These are phyloP conservation scores for Mycena venus DNA, from an alignment of 768 basidiomycete species.

Conservation along the genomic window DNA sequence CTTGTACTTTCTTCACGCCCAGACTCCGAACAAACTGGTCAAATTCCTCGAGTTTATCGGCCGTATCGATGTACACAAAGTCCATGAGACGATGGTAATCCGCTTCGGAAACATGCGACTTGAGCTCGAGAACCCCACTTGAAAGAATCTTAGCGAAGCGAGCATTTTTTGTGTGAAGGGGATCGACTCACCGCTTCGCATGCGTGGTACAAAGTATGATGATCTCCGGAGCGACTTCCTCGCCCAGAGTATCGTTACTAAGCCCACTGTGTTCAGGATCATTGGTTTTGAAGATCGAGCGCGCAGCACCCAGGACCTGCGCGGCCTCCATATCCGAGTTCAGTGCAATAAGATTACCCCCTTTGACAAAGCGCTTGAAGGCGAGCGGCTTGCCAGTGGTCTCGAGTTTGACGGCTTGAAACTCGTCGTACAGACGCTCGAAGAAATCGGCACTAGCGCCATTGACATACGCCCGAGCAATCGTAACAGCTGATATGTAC, in stretches of 20 bases:
- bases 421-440: constrained; percentile 20
- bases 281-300: constrained; percentile 1
- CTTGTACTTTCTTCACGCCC: not conserved
- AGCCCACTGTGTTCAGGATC: not conserved
- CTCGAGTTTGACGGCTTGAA: not conserved
- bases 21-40: not conserved
- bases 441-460: constrained; percentile 12
- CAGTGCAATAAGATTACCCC: constrained; percentile 14
- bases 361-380: constrained; percentile 16
- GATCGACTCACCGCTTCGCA: not conserved
- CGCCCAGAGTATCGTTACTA: not conserved
- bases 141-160: not conserved
- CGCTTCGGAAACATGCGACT: not conserved
- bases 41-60: not conserved
- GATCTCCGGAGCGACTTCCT: constrained; percentile 7
- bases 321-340: constrained; percentile 19
- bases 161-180: not conserved
- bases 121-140: not conserved
- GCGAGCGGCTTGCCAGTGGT: constrained; percentile 9
- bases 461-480: constrained; percentile 17
- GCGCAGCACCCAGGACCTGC: constrained; percentile 12
- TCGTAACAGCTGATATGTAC: constrained; percentile 10
- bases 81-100: not conserved
- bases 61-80: not conserved
- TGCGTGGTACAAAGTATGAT: constrained; percentile 12